A percentile compares a stretch with the other conserved stretches of the same genome.
These are phyloP conservation scores for Solanum hybrid DNA, from an alignment of 305 asterid genomes.

Conservation along the genomic window DNA sequence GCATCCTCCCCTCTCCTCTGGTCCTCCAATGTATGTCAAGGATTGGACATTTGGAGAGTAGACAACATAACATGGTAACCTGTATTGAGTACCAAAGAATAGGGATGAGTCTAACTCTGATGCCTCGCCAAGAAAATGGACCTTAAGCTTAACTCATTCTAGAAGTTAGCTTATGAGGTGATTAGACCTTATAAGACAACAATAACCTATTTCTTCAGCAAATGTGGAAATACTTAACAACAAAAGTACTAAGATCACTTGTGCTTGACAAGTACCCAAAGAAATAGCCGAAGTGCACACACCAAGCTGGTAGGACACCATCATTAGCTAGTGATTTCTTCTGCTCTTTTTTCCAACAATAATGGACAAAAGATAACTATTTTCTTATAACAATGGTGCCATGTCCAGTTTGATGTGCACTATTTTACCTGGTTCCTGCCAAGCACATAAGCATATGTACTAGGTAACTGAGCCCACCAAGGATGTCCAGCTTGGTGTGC, in stretches of 20 bases:
- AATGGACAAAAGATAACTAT: not conserved
- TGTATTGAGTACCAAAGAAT: not conserved
- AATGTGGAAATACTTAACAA: not conserved
- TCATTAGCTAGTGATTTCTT: not conserved
- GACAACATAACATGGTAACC: not conserved
- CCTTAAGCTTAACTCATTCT: not conserved
- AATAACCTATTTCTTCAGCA: not conserved
- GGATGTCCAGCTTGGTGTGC: not conserved
- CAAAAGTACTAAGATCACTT: not conserved
- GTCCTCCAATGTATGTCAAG: not conserved
- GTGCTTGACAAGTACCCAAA: not conserved
- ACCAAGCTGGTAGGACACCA: not conserved
- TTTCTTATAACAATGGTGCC: not conserved
- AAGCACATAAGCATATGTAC: not conserved
- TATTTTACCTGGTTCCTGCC: not conserved
- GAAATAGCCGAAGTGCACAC: not conserved
- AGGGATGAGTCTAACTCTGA: not conserved
- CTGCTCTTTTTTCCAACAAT: not conserved
- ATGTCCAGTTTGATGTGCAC: not conserved
- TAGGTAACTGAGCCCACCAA: not conserved
- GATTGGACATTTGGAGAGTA: not conserved
- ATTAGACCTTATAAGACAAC: not conserved
- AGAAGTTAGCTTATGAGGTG: not conserved
- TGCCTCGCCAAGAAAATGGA: not conserved
- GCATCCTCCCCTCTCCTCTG: not conserved